Evolutionary conservation across 108 stramenopile species (phyloP), one percentile per base, ranked within the genome.

Genomic region (Skeletonema marinoi): DNA sequence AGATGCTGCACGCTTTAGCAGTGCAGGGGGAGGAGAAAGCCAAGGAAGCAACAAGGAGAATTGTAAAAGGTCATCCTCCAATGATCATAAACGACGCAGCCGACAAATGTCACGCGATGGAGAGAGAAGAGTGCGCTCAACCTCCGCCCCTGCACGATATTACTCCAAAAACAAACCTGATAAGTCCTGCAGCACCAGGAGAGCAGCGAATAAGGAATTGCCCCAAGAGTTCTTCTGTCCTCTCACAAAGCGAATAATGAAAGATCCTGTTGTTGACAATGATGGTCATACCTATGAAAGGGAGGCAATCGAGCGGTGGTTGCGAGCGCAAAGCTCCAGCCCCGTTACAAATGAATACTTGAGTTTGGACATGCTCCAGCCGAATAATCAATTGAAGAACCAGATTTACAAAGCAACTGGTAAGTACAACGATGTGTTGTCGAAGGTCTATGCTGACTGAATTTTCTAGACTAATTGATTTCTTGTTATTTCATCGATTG

Each of bases 261-360:
- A 79, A 41, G 92, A 96, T 75, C 95, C 95, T 14, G 95, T 93
- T 30, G 73, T 85, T 35, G 93, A 93, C 11, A 59, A 82, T 6
- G 95, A 96, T 59, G 95, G 95, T 0, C 88, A 93, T 70, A 86
- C 89, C 2, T 96, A 94, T 72, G 94, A 96, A 64, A 79, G 92
- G 60, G 82, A 78, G 56, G 92, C 89, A 32, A 93, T 93, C 14
- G 80, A 79, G 36, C 42, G 70, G 30, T 93, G 92, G 92, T 75
- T 91, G 46, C 21, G 71, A 21, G 68, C 64, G 21, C 72, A 81
- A 42, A 78, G 79, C 59, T 83, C 87, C 32, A 82, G 81, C 60
- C 87, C 87, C 13, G 66, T 80, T 61, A 87, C 87, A 33, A 79
- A 79, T 64, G 83, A 74, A 13, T 61, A 48, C 61, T 67, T 87